Base-by-base conservation (phyloP, 1,284 basidiomycete species). In the Austroboletus olivaceoglutinosus region DNA sequence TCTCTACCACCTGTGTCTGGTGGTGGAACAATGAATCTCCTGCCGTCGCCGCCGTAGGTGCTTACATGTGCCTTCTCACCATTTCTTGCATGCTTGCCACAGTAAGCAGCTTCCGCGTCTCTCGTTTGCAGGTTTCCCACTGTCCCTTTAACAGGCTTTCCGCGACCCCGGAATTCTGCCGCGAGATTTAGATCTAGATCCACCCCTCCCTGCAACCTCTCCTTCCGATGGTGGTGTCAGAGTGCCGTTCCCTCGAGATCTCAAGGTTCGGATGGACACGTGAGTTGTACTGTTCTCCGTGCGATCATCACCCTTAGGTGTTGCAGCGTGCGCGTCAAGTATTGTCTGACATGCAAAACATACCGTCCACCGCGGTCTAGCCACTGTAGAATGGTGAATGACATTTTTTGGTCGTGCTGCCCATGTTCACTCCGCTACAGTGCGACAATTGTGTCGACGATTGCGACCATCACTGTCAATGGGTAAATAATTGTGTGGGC, bases 401-500 rank as follows among this genome's bases (percentile, higher is more conserved):
- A 16, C 5, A 30, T 18, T 60, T 11, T 40, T 31, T 33, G 13
- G 29, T 41, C 45, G 8, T 48, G 22, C 48, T 46, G 49, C 16
- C 36, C 16, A 23, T 38, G 43, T 48, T 59, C 46, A 52, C 41
- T 31, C 43, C 48, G 4, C 33, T 43, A 1, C 60, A 93, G 87
- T 97, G 93, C 68, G 91, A 95, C 59, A 96, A 97, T 65, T 97
- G 94, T 64, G 90, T 96, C 21, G 93, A 96, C 58, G 87, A 86
- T 21, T 86, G 83, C 61, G 87, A 95, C 64, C 92, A 95, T 64
- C 92, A 96, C 70, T 97, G 94, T 60, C 90, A 93, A 58, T 97
- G 93, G 85, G 83, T 97, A 30, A 95, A 96, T 69, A 94, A 93
- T 64, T 97, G 93, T 64, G 79, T 98, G 41, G 93, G 94, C 4